Conservation (phyloP, 768 basidiomycete species). For the Hydnomerulius pinastri region DNA sequence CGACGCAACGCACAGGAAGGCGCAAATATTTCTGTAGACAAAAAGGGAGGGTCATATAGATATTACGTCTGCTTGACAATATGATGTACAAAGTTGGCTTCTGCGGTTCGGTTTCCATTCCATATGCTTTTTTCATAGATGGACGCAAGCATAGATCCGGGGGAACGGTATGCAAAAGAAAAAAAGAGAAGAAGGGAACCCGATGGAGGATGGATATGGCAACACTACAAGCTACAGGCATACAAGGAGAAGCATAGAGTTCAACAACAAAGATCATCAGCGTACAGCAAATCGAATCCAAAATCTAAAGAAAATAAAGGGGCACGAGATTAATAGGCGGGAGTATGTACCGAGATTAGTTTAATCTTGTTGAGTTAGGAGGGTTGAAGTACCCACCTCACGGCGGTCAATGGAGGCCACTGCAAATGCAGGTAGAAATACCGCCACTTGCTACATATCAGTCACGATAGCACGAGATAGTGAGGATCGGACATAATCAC, state of each 20-base stretch:
- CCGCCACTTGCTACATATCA: constrained; percentile 12
- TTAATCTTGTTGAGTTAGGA: constrained; percentile 11
- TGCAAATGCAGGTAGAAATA: constrained; percentile 8
- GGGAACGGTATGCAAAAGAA: constrained; percentile 1
- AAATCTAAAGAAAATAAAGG: constrained; percentile 17
- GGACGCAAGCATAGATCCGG: constrained; percentile 15
- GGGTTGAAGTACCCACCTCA: constrained; percentile 25
- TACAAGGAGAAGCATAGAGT: constrained; percentile 28
- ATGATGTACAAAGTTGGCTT: constrained; percentile 15
- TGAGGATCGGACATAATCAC: constrained; percentile 30
- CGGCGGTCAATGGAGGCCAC: constrained; percentile 14
- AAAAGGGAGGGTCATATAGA: constrained; percentile 9
- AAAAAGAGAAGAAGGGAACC: constrained; percentile 12
- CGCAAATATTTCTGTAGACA: not conserved
- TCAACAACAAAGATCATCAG: constrained; percentile 22
- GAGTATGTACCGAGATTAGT: constrained; percentile 20
- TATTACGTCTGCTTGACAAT: constrained; percentile 6
- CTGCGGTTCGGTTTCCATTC: constrained; percentile 21
- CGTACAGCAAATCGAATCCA: constrained; percentile 25
- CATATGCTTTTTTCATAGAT: constrained; percentile 16
- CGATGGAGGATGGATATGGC: constrained; percentile 3
- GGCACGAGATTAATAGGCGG: constrained; percentile 14
- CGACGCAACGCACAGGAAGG: too few species aligned
- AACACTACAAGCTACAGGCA: constrained; percentile 29
- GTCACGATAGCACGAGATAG: constrained; percentile 25